Percentiles rank a stretch among this genome's conserved stretches.
Evolutionary conservation across 129 eudicot species (phyloP).

Genomic region (Escallonia rubra): DNA sequence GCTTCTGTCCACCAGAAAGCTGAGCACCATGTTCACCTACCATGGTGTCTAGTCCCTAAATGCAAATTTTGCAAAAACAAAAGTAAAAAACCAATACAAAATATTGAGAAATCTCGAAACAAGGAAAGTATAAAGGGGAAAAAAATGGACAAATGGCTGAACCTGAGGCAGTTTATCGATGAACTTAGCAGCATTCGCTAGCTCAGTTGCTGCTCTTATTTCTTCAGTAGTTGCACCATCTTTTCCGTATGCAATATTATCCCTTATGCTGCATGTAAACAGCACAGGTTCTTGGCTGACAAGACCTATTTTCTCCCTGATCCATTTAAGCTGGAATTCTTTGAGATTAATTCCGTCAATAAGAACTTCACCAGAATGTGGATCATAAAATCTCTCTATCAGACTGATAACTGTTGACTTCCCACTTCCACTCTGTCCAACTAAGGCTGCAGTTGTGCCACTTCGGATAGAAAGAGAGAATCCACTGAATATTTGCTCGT

Average conservation of each 20-base stretch:
- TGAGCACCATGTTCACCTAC: constrained; percentile 90
- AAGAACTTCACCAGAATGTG: constrained; percentile 68
- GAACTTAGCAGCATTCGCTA: constrained; percentile 88
- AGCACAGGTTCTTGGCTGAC: constrained; percentile 91
- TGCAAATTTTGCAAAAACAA: background rate
- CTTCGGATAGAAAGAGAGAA: constrained; percentile 60
- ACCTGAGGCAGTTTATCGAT: constrained; percentile 79
- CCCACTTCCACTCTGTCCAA: constrained; percentile 88
- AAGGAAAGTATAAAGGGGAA: background rate
- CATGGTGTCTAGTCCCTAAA: constrained; percentile 75
- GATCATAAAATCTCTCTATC: constrained; percentile 86
- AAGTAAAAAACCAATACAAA: background rate
- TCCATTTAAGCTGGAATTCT: constrained; percentile 77
- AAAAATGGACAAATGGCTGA: background rate
- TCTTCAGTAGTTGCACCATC: constrained; percentile 63
- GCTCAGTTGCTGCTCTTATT: constrained; percentile 69
- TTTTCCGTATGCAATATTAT: constrained; percentile 72
- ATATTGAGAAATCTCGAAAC: too few relatives aligned
- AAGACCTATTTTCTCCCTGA: constrained; percentile 72
- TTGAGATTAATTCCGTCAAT: constrained; percentile 65
- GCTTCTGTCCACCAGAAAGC: constrained; percentile 86
- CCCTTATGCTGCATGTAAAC: constrained; percentile 76
- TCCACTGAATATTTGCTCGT: constrained; percentile 69
- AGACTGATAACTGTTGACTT: constrained; percentile 72
- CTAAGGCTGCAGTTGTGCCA: constrained; percentile 79